Base-by-base conservation (phyloP, 768 basidiomycete species). In the Terana coerulea region DNA sequence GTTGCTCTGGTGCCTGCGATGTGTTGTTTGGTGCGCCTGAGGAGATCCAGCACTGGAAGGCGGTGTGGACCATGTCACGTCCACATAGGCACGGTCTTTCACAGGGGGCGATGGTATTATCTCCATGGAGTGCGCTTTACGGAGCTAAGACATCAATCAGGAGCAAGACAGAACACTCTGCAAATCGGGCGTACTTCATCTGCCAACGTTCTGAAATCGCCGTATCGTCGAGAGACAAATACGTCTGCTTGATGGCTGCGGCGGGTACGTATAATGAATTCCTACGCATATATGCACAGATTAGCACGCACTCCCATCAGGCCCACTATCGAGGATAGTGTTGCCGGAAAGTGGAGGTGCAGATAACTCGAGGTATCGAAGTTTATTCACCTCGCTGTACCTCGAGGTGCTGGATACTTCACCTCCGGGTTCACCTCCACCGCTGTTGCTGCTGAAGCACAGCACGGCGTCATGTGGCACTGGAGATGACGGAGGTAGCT, bases 221-320 rank as follows among this genome's bases (percentile, higher is more conserved):
- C 95, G 65, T 98, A 94, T 56, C 97, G 78, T 51, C 97, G 78
- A 1, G 92, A 89, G 4, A 98, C 97, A 67, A 83, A 93, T 1
- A 92, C 77, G 57, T 97, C 94, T 2, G 74, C 77, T 55, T 77
- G 76, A 12, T 81, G 75, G 5, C 83, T 79, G 35, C 93, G 77
- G 14, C 86, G 78, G 0, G 95, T 98, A 26, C 92, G 83, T 26
- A 99, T 83, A 59, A 99, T 84, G 66, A 99, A 99, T 76, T 98
- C 97, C 89, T 98, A 61, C 15, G 35, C 50, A 9, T n/a, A n/a
- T n/a, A n/a, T n/a, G n/a, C n/a, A n/a, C n/a, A n/a, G n/a, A n/a
- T n/a, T n/a, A n/a, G n/a, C n/a, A n/a, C n/a, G n/a, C n/a, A n/a
- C n/a, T n/a, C n/a, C n/a, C n/a, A n/a, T n/a, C n/a, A n/a, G n/a